Conservation (phyloP, 192 early-diverging fungal genomes). For the Podochytrium sp. region DNA sequence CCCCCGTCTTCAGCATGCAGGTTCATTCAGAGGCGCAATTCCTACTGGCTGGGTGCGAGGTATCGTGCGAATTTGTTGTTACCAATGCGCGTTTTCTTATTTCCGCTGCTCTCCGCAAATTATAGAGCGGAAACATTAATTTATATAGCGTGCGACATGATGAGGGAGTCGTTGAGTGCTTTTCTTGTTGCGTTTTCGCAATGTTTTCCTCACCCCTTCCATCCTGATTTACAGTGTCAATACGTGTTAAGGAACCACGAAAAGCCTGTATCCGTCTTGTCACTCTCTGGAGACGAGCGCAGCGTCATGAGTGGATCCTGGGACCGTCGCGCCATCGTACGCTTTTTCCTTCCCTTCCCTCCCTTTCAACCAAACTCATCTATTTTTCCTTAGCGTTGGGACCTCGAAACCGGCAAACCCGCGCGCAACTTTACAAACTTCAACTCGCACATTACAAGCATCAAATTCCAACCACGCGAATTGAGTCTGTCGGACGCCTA, state of each 20-base stretch:
- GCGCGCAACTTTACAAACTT: slow-evolving; percentile 61
- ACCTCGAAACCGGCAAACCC: slow-evolving; percentile 77
- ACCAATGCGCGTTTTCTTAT: background rate
- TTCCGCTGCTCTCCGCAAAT: background rate
- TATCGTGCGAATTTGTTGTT: slow-evolving; percentile 23
- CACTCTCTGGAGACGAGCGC: slow-evolving; percentile 79
- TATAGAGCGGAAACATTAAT: slow-evolving; percentile 79
- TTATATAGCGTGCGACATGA: slow-evolving; percentile 90
- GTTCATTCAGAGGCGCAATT: slow-evolving; percentile 93
- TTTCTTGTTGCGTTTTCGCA: background rate
- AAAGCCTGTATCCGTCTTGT: slow-evolving; percentile 81
- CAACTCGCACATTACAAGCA: slow-evolving; percentile 17
- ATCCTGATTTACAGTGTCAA: slow-evolving; percentile 57
- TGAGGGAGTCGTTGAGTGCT: slow-evolving; percentile 71
- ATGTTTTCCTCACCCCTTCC: background rate
- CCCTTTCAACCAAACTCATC: background rate
- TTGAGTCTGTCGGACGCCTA: background rate
- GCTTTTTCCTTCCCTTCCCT: too few species aligned
- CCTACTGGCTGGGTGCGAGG: slow-evolving; percentile 77
- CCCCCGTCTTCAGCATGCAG: slow-evolving; percentile 89
- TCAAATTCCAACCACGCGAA: background rate
- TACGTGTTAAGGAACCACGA: slow-evolving; percentile 81
- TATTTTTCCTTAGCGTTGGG: slow-evolving; percentile 57
- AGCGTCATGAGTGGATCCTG: slow-evolving; percentile 91
- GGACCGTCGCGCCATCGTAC: slow-evolving; percentile 82